Base-by-base conservation (phyloP, 2,329 filamentous ascomycete genomes). In the Colletotrichum echinochloae region DNA sequence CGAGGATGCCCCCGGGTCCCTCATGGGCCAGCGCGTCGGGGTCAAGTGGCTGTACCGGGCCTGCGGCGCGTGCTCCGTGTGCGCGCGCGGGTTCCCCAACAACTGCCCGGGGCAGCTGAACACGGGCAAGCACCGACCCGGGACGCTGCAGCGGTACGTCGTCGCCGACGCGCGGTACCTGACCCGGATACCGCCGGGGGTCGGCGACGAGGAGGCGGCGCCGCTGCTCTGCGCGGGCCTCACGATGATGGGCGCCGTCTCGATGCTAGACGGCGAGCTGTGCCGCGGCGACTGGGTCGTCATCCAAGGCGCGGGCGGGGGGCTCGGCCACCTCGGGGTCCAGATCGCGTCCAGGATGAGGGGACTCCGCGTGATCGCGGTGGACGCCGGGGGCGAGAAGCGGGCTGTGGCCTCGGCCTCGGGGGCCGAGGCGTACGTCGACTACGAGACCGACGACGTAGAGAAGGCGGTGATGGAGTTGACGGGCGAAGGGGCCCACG, bases 41-140 rank as follows among this genome's bases (percentile, higher is more conserved):
- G 78, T 84, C 0, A 84, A 84, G 69, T 85, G 83, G 83, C 76
- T 84, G 0, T 83, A 80, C 71, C 82, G 79, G 5, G 81, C 82
- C 1, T 85, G 83, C 28, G 78, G 78, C 0, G 30, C 72, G 5
- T 85, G 83, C 35, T 75, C 75, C 1, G 75, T 74, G 6, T 85
- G 83, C 62, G 73, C 73, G 2, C 72, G 70, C 8, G 81, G 80
- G 1, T 76, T 79, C 62, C 2, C 72, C 1, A 84, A 84, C 23
- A 82, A 83, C 41, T 85, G 83, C 26, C 75, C 76, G 0, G 77
- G 78, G 9, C 83, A 83, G 54, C 61, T 79, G n/a, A 83, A 84
- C 65, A 83, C 83, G 0, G 80, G 83, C 2, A 75, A 79, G 1
- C 78, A 77, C n/a, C 77, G 79, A 0, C 78, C 79, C 0, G 79